Percentiles rank a stretch among this genome's conserved stretches.
Evolutionary conservation across 345 rosid genomes (phyloP).

Genomic region (Eutrema yunnanense): DNA sequence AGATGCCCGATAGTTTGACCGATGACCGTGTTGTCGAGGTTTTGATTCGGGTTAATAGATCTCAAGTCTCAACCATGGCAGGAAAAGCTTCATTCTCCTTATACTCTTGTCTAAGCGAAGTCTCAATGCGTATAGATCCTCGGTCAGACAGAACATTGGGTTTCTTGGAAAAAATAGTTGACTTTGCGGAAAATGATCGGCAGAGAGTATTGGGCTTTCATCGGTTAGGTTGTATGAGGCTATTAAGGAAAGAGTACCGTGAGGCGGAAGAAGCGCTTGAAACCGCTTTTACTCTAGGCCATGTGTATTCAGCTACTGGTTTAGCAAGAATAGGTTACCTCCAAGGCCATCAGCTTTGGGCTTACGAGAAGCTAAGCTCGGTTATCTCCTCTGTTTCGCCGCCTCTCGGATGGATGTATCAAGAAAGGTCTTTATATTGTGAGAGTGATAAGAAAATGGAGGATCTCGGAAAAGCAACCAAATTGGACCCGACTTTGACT

Average conservation of each 20-base stretch:
- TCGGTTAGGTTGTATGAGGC: constrained; percentile 83
- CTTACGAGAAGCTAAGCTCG: constrained; percentile 74
- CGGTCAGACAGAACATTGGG: constrained; percentile 57
- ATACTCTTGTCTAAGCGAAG: constrained; percentile 84
- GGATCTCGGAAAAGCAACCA: constrained; percentile 87
- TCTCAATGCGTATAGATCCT: constrained; percentile 69
- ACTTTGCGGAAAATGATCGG: constrained; percentile 60
- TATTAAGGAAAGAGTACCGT: constrained; percentile 74
- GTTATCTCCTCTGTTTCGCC: constrained; percentile 61
- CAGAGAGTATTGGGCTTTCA: constrained; percentile 84
- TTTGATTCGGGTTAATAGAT: constrained; percentile 45
- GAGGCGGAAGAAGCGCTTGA: constrained; percentile 72
- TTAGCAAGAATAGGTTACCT: constrained; percentile 71
- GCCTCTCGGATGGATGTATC: constrained; percentile 94
- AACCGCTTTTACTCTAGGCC: constrained; percentile 66
- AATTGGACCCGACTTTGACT: constrained; percentile 79
- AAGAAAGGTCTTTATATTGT: constrained; percentile 84
- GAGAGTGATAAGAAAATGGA: constrained; percentile 75
- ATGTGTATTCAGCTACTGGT: constrained; percentile 73
- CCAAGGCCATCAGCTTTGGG: constrained; percentile 57
- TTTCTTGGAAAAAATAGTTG: constrained; percentile 60
- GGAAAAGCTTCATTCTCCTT: constrained; percentile 76
- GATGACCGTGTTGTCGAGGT: constrained; percentile 66
- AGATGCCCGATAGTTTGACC: constrained; percentile 71
- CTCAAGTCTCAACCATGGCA: constrained; percentile 62